A percentile compares a stretch with the other conserved stretches of the same genome.
Evolutionary conservation across 2,329 filamentous ascomycete genomes (phyloP).

Genomic region (Sporothrix brasiliensis): DNA sequence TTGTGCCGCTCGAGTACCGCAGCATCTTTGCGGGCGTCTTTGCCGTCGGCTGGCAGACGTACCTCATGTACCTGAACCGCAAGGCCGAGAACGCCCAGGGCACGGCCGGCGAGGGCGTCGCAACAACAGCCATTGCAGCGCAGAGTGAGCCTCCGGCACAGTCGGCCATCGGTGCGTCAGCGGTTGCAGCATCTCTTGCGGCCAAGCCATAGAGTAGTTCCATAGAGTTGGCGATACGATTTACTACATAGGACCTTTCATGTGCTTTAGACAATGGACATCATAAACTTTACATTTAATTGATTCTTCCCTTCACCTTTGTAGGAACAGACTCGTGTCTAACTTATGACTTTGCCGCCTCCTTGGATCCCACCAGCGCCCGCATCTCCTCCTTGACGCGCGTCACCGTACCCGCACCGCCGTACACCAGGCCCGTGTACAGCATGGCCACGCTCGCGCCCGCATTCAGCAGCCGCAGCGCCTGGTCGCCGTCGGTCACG

Average conservation of each 20-base stretch:
- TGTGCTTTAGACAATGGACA: not conserved
- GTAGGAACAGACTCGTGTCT: no score
- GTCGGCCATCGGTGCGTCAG: not conserved
- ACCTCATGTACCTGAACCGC: conserved; percentile 78
- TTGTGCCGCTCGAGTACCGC: conserved; percentile 75
- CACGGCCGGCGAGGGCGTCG: conserved; percentile 7
- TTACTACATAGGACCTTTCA: not conserved
- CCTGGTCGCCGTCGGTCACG: conserved; percentile 85
- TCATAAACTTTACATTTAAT: no score
- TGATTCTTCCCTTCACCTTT: no score
- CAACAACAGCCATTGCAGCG: not conserved
- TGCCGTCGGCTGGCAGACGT: conserved; percentile 90
- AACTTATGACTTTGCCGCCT: no score
- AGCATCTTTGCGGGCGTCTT: conserved; percentile 78
- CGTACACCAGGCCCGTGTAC: conserved; percentile 75
- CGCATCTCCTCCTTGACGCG: conserved; percentile 67
- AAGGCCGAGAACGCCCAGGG: conserved; percentile 63
- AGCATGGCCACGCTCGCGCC: conserved; percentile 90
- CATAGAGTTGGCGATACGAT: not conserved
- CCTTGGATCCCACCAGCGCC: conserved; percentile 30
- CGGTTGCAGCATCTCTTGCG: not conserved
- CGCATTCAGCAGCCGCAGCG: conserved; percentile 77
- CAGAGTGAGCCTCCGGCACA: not conserved
- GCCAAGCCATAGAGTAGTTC: not conserved
- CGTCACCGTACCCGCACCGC: conserved; percentile 65